A percentile compares a stretch with the other conserved stretches of the same genome.
Evolutionary conservation across 352 stramenopile genomes (phyloP).

Genomic region (Phytophthora sp.): DNA sequence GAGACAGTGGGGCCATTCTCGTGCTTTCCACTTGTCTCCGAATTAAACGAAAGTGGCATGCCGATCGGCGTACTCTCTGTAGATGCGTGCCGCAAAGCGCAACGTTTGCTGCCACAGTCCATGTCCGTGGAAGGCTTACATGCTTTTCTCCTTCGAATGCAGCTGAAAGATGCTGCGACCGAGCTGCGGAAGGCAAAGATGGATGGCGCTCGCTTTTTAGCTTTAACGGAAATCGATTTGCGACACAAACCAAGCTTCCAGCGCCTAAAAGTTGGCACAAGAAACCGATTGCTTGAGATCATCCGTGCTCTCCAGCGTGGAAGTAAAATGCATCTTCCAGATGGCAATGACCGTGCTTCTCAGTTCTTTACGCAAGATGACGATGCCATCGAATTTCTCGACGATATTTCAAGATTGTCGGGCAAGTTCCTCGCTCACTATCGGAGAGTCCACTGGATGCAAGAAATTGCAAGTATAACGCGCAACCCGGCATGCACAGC

Average conservation of each 20-base stretch:
- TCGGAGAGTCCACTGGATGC: slow-evolving; percentile 59
- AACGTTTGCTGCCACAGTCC: slow-evolving; percentile 50
- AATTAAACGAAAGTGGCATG: not conserved
- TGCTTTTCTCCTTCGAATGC: slow-evolving; percentile 62
- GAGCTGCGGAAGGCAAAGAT: slow-evolving; percentile 54
- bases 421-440: slow-evolving; percentile 59
- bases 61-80: slow-evolving; percentile 61
- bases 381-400: slow-evolving; percentile 57
- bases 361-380: slow-evolving; percentile 61
- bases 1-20: slow-evolving; percentile 45
- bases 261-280: slow-evolving; percentile 55
- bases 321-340: slow-evolving; percentile 46
- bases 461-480: slow-evolving; percentile 50
- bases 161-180: slow-evolving; percentile 48
- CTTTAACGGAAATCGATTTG: slow-evolving; percentile 58
- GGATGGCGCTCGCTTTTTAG: slow-evolving; percentile 47
- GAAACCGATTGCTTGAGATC: slow-evolving; percentile 63
- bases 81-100: slow-evolving; percentile 60
- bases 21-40: slow-evolving; percentile 53
- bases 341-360: slow-evolving; percentile 2
- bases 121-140: slow-evolving; percentile 58
- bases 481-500: slow-evolving; percentile 37
- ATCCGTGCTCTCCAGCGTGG: slow-evolving; percentile 49
- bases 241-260: slow-evolving; percentile 56
- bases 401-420: slow-evolving; percentile 39